Conservation (phyloP, 331 rosid genomes). For the Malus hybrid region DNA sequence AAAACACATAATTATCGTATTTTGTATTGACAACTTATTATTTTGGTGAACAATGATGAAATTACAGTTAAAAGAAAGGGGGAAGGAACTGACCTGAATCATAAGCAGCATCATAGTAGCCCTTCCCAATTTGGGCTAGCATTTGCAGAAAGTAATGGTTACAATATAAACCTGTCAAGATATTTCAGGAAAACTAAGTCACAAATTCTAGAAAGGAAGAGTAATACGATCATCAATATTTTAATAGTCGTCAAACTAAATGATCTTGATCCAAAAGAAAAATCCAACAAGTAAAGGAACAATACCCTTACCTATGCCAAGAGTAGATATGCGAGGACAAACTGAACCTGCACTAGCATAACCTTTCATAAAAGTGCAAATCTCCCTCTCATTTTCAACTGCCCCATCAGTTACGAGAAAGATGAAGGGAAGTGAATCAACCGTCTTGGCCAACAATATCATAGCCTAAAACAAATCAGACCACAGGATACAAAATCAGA, state of each 20-base stretch:
- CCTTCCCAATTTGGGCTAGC: conserved; percentile 76
- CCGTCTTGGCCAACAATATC: conserved; percentile 49
- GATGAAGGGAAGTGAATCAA: conserved; percentile 58
- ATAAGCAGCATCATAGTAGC: conserved; percentile 58
- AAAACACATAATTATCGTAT: not conserved
- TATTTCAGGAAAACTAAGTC: conserved; percentile 13
- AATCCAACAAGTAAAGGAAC: conserved; percentile 1
- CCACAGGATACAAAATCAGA: not conserved
- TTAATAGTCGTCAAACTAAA: not conserved
- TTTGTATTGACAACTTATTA: not conserved
- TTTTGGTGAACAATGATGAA: not conserved
- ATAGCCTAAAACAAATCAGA: conserved; percentile 59
- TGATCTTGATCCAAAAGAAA: no score
- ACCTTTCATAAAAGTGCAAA: conserved; percentile 58
- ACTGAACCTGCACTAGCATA: conserved; percentile 31
- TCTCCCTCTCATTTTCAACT: conserved; percentile 76
- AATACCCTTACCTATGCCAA: conserved; percentile 77
- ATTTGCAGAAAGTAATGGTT: conserved; percentile 88
- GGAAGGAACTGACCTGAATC: conserved; percentile 55
- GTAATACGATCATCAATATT: not conserved
- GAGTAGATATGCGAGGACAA: conserved; percentile 66
- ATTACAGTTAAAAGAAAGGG: not conserved
- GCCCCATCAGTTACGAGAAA: conserved; percentile 88
- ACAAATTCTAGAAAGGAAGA: not conserved
- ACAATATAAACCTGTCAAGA: conserved; percentile 62